These are phyloP conservation scores for Didymella arachidicola DNA, from an alignment of 2,329 filamentous ascomycete genomes.

Conservation along the genomic window DNA sequence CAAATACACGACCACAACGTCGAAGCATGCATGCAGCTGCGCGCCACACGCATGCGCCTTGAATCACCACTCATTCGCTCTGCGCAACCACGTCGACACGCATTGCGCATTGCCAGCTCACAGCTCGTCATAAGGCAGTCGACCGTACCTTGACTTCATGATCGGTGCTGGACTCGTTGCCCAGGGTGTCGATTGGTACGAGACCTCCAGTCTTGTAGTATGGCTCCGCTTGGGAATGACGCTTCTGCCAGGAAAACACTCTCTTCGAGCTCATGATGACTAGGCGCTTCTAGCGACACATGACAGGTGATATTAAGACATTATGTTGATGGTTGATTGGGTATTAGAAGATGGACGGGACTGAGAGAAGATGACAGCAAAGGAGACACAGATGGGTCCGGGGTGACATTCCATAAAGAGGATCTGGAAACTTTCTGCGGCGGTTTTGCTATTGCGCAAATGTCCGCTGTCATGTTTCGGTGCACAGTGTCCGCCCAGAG, in stretches of 20 bases:
- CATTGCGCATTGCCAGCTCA: constrained; percentile 42
- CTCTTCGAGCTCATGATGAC: constrained; percentile 51
- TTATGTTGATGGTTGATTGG: constrained; percentile 4
- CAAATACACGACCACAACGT: constrained; percentile 46
- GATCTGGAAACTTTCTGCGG: constrained; percentile 19
- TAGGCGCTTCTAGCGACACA: constrained; percentile 5
- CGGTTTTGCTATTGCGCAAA: constrained; percentile 18
- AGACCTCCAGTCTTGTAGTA: constrained; percentile 51
- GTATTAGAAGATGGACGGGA: not conserved
- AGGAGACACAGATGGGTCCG: constrained; percentile 1
- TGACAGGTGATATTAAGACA: constrained; percentile 13
- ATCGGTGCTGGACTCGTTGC: constrained; percentile 15
- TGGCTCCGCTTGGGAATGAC: constrained; percentile 46
- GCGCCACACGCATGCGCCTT: constrained; percentile 35
- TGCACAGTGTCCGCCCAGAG: constrained; percentile 12
- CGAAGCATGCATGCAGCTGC: constrained; percentile 32
- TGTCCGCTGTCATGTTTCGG: constrained; percentile 26
- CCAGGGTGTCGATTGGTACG: constrained; percentile 36
- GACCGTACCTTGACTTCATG: constrained; percentile 45
- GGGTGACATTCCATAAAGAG: constrained; percentile 13
- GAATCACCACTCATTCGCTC: constrained; percentile 30
- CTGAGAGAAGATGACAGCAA: not conserved
- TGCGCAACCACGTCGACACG: constrained; percentile 46
- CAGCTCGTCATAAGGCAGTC: constrained; percentile 10
- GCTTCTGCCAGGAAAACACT: constrained; percentile 56